Evolutionary conservation across 2,329 filamentous ascomycete species (phyloP).

Genomic region (Fusarium concolor): DNA sequence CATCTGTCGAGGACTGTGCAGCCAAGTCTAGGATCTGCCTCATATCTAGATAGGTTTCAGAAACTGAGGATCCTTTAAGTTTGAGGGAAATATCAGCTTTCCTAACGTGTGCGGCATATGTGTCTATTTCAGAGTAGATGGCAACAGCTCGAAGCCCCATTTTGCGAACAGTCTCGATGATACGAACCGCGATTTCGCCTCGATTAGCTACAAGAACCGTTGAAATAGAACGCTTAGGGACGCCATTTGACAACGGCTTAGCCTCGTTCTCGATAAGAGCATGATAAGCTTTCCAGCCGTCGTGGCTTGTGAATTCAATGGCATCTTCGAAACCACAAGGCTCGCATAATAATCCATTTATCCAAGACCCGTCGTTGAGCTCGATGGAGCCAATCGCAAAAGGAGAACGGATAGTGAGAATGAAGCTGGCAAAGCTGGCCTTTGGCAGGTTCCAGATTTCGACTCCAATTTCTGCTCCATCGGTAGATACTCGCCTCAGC

Average conservation of each 20-base stretch:
- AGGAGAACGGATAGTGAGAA: conserved; percentile 50
- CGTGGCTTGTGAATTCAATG: conserved; percentile 48
- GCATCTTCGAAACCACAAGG: conserved; percentile 48
- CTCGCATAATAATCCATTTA: conserved; percentile 54
- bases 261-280: background rate
- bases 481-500: conserved; percentile 43
- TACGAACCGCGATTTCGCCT: conserved; percentile 71
- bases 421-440: conserved; percentile 47
- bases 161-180: conserved; percentile 73
- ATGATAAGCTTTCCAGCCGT: conserved; percentile 50
- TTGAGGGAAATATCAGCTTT: conserved; percentile 75
- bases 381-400: conserved; percentile 53
- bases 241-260: background rate
- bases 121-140: conserved; percentile 73
- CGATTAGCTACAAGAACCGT: conserved; percentile 76
- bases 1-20: conserved; percentile 60
- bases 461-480: conserved; percentile 48
- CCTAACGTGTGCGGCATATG: conserved; percentile 74
- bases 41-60: conserved; percentile 73
- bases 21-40: conserved; percentile 68
- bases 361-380: conserved; percentile 50
- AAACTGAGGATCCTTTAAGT: conserved; percentile 61
- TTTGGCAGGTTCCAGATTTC: conserved; percentile 53
- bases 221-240: conserved; percentile 26
- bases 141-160: conserved; percentile 77